A percentile compares a stretch with the other conserved stretches of the same genome.
phyloP scores from a whole-genome alignment of 108 stramenopile species.

The Fistulifera solaris region DNA sequence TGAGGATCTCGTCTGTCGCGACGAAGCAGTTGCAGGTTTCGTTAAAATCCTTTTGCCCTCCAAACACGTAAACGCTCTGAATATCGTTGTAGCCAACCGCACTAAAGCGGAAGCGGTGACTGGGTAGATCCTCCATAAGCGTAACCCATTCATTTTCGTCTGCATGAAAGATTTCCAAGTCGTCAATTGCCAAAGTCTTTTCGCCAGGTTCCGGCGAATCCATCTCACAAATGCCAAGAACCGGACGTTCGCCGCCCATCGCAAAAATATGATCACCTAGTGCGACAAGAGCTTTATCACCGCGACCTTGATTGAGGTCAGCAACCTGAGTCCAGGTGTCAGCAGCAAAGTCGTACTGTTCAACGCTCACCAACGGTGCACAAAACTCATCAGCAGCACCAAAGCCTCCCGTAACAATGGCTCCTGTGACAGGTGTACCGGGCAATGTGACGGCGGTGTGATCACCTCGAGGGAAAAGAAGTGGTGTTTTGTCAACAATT shows the following conservation, averaged over 20 bases:
- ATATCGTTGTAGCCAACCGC: constrained; percentile 25
- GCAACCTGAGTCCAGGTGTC: constrained; percentile 24
- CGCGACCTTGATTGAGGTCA: constrained; percentile 32
- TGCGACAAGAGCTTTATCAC: constrained; percentile 46
- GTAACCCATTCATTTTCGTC: constrained; percentile 26
- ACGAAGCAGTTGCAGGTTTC: constrained; percentile 49
- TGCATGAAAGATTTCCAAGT: constrained; percentile 41
- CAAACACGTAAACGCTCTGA: constrained; percentile 45
- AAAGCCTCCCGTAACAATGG: constrained; percentile 55
- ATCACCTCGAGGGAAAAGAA: constrained; percentile 42
- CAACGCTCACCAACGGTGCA: constrained; percentile 31
- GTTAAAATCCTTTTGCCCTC: constrained; percentile 56
- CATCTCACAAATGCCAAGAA: constrained; percentile 23
- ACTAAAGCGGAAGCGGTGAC: constrained; percentile 50
- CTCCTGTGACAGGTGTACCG: constrained; percentile 8
- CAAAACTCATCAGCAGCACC: constrained; percentile 40
- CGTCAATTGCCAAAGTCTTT: constrained; percentile 28
- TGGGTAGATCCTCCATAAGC: constrained; percentile 30
- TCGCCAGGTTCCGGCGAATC: constrained; percentile 25
- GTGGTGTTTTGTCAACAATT: constrained; percentile 13
- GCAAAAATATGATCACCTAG: constrained; percentile 45
- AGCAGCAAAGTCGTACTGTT: constrained; percentile 24
- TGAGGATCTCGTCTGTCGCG: constrained; percentile 33
- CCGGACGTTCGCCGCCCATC: constrained; percentile 53
- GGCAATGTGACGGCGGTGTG: constrained; percentile 15